Percentiles rank a stretch among this genome's conserved stretches.
phyloP scores from a whole-genome alignment of 192 early-diverging fungal genomes.

The Backusella sp. region DNA sequence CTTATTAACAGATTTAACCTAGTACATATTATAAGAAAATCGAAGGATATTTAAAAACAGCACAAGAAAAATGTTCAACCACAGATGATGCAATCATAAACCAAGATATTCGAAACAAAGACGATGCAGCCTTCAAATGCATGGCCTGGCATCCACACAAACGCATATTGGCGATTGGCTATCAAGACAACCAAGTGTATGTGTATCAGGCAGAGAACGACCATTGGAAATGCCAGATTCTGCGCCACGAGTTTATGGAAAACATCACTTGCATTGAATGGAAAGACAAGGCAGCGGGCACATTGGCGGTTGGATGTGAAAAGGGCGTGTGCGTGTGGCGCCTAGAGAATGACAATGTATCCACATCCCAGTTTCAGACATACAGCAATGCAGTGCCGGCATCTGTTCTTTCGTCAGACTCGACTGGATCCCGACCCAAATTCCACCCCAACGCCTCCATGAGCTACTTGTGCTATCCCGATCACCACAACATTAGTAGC shows the following conservation, averaged over 20 bases:
- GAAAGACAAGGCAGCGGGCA: conserved; percentile 35
- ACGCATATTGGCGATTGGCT: conserved; percentile 66
- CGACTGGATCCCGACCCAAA: not conserved
- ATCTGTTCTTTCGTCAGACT: not conserved
- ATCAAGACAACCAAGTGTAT: conserved; percentile 63
- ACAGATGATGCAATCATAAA: not conserved
- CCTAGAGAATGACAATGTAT: not conserved
- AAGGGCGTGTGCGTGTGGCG: conserved; percentile 55
- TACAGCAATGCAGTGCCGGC: not conserved
- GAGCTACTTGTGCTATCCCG: conserved; percentile 38
- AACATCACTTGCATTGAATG: conserved; percentile 53
- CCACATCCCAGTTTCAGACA: not conserved
- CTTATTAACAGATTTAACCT: not conserved
- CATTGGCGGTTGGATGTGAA: conserved; percentile 48
- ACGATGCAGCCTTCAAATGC: conserved; percentile 39
- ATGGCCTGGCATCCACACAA: conserved; percentile 78
- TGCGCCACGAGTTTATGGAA: conserved; percentile 41
- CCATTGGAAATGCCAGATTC: conserved; percentile 42
- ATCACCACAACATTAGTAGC: conserved; percentile 36
- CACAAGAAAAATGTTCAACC: not conserved
- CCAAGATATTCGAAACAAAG: conserved; percentile 1
- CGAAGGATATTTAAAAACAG: not conserved
- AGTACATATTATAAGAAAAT: conserved; percentile 9
- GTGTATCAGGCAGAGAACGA: conserved; percentile 64
- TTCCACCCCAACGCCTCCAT: conserved; percentile 36